Conservation (phyloP, 768 basidiomycete species). For the Boletellus sp. region DNA sequence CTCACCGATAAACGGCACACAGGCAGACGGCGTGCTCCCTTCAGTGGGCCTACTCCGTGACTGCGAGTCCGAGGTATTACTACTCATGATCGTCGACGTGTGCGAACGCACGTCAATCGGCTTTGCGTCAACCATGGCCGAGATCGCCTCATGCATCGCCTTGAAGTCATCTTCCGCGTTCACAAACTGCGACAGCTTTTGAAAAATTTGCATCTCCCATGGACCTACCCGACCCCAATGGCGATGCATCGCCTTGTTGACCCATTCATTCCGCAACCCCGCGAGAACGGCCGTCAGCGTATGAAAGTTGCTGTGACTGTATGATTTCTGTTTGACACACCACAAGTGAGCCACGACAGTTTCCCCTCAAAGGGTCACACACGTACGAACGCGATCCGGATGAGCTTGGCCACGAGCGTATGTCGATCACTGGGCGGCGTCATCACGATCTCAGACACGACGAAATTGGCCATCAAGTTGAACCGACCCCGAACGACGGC, state of each 20-base stretch:
- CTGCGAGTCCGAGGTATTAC: conserved; percentile 39
- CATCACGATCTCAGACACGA: conserved; percentile 74
- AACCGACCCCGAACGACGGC: conserved; percentile 76
- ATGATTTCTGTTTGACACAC: conserved; percentile 61
- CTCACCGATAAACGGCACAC: conserved; percentile 82
- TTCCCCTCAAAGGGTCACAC: background rate
- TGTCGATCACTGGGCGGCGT: conserved; percentile 65
- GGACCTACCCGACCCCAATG: conserved; percentile 62
- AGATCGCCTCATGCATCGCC: conserved; percentile 63
- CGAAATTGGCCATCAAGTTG: conserved; percentile 80
- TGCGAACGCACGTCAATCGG: conserved; percentile 52
- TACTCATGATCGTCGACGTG: conserved; percentile 50
- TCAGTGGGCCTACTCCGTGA: conserved; percentile 38
- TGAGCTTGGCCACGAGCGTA: conserved; percentile 69
- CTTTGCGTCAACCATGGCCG: conserved; percentile 63
- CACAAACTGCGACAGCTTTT: conserved; percentile 66
- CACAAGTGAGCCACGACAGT: background rate
- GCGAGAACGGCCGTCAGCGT: conserved; percentile 77
- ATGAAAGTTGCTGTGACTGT: conserved; percentile 71
- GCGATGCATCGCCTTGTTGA: conserved; percentile 62
- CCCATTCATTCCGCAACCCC: conserved; percentile 68
- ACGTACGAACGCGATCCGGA: conserved; percentile 81
- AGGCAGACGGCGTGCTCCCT: conserved; percentile 48
- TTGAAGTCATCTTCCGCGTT: conserved; percentile 67
- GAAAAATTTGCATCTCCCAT: conserved; percentile 71